Evolutionary conservation across 768 basidiomycete species (phyloP), one percentile per base, ranked within the genome.

Genomic region (Thelephora aurantiotincta): DNA sequence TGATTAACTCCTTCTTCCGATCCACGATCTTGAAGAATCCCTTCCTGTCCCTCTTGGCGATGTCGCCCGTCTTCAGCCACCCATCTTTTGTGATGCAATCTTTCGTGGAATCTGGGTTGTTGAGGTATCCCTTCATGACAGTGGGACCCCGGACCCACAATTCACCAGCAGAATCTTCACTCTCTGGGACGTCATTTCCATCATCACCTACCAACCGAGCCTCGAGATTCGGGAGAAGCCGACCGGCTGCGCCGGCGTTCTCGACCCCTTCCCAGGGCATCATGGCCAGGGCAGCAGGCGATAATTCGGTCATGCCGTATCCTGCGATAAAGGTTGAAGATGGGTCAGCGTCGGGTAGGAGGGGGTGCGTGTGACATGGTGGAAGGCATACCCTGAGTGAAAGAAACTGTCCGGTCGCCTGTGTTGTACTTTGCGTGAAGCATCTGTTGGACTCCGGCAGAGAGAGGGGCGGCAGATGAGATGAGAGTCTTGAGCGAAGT

Each of bases 51-150:
- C 75, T 63, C 14, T 71, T 59, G 1, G 74, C 83, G 44, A 93
- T 74, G 59, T 94, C 91, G 1, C 91, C 89, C 0, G 90, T 92
- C 69, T 83, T 88, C 67, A 90, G 80, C 87, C 87, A 96, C 2
- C 77, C 72, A 44, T 87, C 82, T 0, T 62, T 61, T 0, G 82
- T 85, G 53, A 93, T 80, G 5, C 79, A 63, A 12, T 77, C 71
- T 19, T 66, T 63, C 1, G 88, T 93, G 3, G 89, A 87, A 26
- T 66, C 64, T 2, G 68, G 64, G 51, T 92, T 87, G 54, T 78
- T 79, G 51, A 82, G 62, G 56, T 92, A 92, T 9, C 76, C 79
- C 69, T 87, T 90, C 85, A 91, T 90, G 35, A 92, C 67, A 1
- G 68, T 74, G 4, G 82, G 80, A 0, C 89, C 88, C 42, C 78